Evolutionary conservation across 1,284 basidiomycete species (phyloP), one percentile per base, ranked within the genome.

Genomic region (Leccinum subrobustum): DNA sequence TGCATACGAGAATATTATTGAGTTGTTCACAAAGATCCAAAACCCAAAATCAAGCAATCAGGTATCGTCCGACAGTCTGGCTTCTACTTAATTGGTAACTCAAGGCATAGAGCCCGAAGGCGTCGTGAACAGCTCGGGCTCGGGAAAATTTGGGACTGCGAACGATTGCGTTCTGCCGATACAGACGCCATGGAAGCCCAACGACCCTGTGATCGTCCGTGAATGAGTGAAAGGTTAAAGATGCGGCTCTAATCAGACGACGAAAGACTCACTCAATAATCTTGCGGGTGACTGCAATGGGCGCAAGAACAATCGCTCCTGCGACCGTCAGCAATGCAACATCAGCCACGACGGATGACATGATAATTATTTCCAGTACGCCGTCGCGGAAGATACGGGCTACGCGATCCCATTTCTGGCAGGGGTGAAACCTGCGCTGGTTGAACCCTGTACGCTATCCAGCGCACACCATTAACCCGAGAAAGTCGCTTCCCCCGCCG

Each of bases 401-500:
- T 6, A 64, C 48, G 2, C 60, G 57, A 53, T 59, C 11, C 63
- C 60, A 65, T 56, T 3, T 47, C 51, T 1, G 60, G 64, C 6
- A 65, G 47, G 27, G 58, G 27, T 25, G 12, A 64, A 64, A 16
- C 44, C 39, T 16, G 50, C 23, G 4, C 64, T 55, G 18, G 59
- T 61, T 23, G 62, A 63, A 7, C 63, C 63, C 47, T 57, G 16
- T 4, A 64, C 62, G 16, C 62, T 60, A 18, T 64, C 56, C 18
- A 64, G 25, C 25, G 25, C 25, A 27, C 25, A 27, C 25, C 25
- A 6, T 27, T 6, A 6, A 27, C 25, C 25, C 25, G 25, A 27
- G 25, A 27, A 27, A 27, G 25, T 27, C 25, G 25, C 25, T 27
- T 27, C 25, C 25, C 25, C 25, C 25, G 25, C 25, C 25, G 25